Evolutionary conservation across 768 basidiomycete species (phyloP), one percentile per base, ranked within the genome.

Genomic region (Pholiota microspora): DNA sequence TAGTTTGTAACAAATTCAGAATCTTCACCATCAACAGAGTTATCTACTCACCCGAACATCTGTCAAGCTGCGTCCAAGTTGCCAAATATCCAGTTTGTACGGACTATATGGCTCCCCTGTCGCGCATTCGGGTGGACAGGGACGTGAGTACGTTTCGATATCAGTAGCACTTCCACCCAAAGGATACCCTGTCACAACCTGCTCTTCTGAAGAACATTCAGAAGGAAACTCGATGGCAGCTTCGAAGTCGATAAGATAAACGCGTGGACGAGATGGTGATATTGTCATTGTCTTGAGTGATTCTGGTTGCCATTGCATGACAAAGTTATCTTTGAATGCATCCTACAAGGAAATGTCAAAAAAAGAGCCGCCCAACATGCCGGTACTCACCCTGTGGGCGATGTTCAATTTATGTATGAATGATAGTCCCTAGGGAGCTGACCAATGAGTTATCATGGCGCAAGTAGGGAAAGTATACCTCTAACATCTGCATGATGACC

Each of bases 161-260:
- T 36, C 16, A 52, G 32, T 21, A 23, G 63, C 58, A 16, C 59
- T 61, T n/a, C 61, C 60, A 12, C 59, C 64, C 9, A 63, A n/a
- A 8, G 67, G 68, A 27, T 32, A 52, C 3, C 67, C 63, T 13
- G 15, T 51, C 1, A 27, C 49, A 2, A 64, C 40, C 24, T 63
- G 57, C 23, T 66, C 46, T 5, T 62, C 55, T 15, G 18, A 8
- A 0, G 63, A 53, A 29, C 23, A 52, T 1, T 64, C 65, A 2
- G 31, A 27, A 4, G 67, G 63, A 38, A 69, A 73, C 18, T 64
- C 47, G 2, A 71, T 47, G 2, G 69, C 67, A 23, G 59, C 49
- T 58, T 71, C 69, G 29, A 71, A 69, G 59, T 71, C 69, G 23
- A 64, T 68, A 10, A 73, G 53, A 45, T 64, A 70, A 1, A 71